These are phyloP conservation scores for Stachybotrys elegans DNA, from an alignment of 2,329 filamentous ascomycete species.

Conservation along the genomic window DNA sequence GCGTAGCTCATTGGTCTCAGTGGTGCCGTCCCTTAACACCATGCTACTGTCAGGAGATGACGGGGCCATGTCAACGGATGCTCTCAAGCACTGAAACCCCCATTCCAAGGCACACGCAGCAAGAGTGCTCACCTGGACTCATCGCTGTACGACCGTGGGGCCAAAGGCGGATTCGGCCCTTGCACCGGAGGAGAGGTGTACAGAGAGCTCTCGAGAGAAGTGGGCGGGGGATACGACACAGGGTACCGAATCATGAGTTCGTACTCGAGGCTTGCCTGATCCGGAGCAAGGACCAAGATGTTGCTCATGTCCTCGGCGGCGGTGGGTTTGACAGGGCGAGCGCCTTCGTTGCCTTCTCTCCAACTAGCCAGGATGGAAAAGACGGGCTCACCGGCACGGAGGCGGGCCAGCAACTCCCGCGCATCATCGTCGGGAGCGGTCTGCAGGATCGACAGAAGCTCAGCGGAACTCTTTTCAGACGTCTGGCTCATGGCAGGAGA, in stretches of 20 bases:
- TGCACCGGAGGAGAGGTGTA: not conserved
- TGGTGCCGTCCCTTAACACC: too few relatives aligned
- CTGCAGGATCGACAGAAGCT: not conserved
- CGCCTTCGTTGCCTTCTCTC: not conserved
- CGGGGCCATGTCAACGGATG: too few relatives aligned
- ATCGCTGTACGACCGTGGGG: not conserved
- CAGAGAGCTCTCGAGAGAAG: constrained; percentile 3
- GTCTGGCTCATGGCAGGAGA: not conserved
- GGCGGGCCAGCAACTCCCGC: not conserved
- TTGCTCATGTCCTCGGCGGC: not conserved
- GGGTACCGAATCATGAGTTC: constrained; percentile 9
- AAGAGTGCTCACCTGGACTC: too few relatives aligned
- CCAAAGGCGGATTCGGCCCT: not conserved
- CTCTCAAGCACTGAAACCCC: too few relatives aligned
- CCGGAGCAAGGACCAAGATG: constrained; percentile 3
- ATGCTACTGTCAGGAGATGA: too few relatives aligned
- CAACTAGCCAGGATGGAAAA: not conserved
- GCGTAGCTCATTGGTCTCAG: too few relatives aligned
- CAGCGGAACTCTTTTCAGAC: not conserved
- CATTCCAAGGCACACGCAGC: too few relatives aligned
- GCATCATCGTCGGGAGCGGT: not conserved
- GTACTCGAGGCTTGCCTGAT: constrained; percentile 9
- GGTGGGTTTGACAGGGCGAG: too few relatives aligned
- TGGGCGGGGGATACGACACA: constrained; percentile 6
- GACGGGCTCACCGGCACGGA: not conserved